Percentiles rank a stretch among this genome's conserved stretches.
Evolutionary conservation across 1,139 yeast species (phyloP).

Genomic region (Debaryomycetaceae sp.): DNA sequence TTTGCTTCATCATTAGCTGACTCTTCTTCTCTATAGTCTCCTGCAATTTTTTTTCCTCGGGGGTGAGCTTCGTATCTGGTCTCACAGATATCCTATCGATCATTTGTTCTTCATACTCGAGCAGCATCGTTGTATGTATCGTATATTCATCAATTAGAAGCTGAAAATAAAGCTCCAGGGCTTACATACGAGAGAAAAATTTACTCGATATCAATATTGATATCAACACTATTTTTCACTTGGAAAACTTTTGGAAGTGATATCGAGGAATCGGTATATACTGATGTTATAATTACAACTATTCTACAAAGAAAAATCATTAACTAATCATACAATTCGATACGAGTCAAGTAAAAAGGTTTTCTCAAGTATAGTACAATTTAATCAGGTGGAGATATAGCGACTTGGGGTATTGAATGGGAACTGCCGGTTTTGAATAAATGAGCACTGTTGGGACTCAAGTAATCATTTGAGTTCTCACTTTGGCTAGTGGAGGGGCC

Average conservation of each 20-base stretch:
- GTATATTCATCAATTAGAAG: no score
- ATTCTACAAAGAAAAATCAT: not conserved
- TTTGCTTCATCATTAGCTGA: conserved; percentile 35
- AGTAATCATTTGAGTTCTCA: conserved; percentile 7
- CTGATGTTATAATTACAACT: no score
- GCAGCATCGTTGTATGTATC: conserved; percentile 13
- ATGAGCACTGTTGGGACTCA: conserved; percentile 13
- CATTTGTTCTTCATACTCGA: conserved; percentile 28
- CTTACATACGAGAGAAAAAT: no score
- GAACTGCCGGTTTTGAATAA: conserved; percentile 5
- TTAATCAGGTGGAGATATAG: conserved; percentile 39
- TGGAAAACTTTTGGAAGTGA: no score
- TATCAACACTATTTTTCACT: no score
- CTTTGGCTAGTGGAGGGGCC: conserved; percentile 1
- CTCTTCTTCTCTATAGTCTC: conserved; percentile 29
- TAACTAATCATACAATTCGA: not conserved
- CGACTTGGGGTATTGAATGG: conserved; percentile 27
- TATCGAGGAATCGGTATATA: no score
- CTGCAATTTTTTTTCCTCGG: conserved; percentile 31
- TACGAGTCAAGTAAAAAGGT: not conserved
- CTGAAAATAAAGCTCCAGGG: no score
- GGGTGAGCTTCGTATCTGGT: conserved; percentile 9
- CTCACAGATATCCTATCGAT: conserved; percentile 21
- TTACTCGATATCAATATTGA: no score
- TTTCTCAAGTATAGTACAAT: not conserved